phyloP scores from a whole-genome alignment of 2,329 filamentous ascomycete species.

The Botrytis hyacinthi region DNA sequence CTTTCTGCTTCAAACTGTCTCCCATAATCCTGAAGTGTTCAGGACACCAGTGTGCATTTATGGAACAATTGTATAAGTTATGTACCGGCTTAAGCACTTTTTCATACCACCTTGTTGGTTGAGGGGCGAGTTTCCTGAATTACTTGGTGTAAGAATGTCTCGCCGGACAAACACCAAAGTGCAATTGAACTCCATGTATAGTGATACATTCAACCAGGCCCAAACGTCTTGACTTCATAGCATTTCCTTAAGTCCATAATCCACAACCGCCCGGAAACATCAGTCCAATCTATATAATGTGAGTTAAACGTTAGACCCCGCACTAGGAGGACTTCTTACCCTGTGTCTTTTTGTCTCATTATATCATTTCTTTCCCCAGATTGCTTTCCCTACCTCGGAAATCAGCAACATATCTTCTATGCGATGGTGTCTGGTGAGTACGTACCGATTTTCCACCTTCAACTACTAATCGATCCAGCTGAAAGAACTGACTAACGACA shows the following conservation, averaged over 20 bases:
- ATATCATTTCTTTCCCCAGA: slow-evolving; percentile 64
- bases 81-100: background rate
- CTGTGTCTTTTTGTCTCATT: slow-evolving; percentile 73
- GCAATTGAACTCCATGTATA: slow-evolving; percentile 12
- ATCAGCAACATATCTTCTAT: slow-evolving; percentile 20
- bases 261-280: background rate
- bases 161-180: slow-evolving; percentile 14
- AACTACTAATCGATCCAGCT: slow-evolving; percentile 86
- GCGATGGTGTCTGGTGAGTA: slow-evolving; percentile 15
- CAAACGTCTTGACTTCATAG: slow-evolving; percentile 5
- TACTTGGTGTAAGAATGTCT: slow-evolving; percentile 16
- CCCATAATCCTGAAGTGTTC: background rate
- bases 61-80: background rate
- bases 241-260: background rate
- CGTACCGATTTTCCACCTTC: slow-evolving; percentile 79
- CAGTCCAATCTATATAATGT: slow-evolving; percentile 17
- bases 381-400: slow-evolving; percentile 60
- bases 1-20: background rate
- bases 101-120: background rate
- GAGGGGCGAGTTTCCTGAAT: slow-evolving; percentile 9
- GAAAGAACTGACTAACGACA: slow-evolving; percentile 90
- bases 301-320: background rate
- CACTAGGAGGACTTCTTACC: slow-evolving; percentile 51
- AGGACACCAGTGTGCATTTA: background rate
- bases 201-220: slow-evolving; percentile 4